Percentiles rank a stretch among this genome's conserved stretches.
phyloP scores from a whole-genome alignment of 2,329 filamentous ascomycete genomes.

The Epichloe gansuensis region DNA sequence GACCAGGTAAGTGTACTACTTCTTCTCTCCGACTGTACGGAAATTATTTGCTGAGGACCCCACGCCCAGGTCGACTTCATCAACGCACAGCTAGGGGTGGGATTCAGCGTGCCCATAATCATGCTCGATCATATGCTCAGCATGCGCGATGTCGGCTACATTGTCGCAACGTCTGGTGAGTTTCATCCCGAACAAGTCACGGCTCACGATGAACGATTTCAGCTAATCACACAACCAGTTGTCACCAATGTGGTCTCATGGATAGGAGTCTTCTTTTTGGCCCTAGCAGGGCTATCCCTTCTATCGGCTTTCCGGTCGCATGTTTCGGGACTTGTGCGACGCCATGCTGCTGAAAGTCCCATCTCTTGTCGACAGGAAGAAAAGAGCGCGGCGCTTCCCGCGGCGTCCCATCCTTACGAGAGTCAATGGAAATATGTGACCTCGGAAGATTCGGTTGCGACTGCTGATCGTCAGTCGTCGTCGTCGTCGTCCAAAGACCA shows the following conservation, averaged over 20 bases:
- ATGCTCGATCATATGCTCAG: slow-evolving; percentile 28
- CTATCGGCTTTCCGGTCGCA: not conserved
- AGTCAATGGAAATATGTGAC: slow-evolving; percentile 1
- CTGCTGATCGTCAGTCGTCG: not conserved
- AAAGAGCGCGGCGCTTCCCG: not conserved
- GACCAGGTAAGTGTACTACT: slow-evolving; percentile 17
- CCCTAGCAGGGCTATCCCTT: slow-evolving; percentile 8
- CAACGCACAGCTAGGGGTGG: slow-evolving; percentile 37
- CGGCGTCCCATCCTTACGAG: not conserved
- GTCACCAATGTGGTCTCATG: slow-evolving; percentile 24
- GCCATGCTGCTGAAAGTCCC: not conserved
- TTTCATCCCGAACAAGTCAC: not conserved
- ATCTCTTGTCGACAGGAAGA: not conserved
- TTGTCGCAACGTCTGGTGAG: slow-evolving; percentile 33
- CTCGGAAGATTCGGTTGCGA: not conserved
- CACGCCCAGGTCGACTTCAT: slow-evolving; percentile 32
- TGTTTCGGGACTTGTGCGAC: not conserved
- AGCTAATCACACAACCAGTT: slow-evolving; percentile 15
- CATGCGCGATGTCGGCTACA: slow-evolving; percentile 24
- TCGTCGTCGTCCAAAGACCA: not conserved
- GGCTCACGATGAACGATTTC: not conserved
- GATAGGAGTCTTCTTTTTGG: slow-evolving; percentile 18
- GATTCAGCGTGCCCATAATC: slow-evolving; percentile 36
- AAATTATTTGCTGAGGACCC: not conserved
- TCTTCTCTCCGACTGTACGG: not conserved